Conservation (phyloP, 2,329 filamentous ascomycete genomes). For the Pseudocercospora fijiensis region DNA sequence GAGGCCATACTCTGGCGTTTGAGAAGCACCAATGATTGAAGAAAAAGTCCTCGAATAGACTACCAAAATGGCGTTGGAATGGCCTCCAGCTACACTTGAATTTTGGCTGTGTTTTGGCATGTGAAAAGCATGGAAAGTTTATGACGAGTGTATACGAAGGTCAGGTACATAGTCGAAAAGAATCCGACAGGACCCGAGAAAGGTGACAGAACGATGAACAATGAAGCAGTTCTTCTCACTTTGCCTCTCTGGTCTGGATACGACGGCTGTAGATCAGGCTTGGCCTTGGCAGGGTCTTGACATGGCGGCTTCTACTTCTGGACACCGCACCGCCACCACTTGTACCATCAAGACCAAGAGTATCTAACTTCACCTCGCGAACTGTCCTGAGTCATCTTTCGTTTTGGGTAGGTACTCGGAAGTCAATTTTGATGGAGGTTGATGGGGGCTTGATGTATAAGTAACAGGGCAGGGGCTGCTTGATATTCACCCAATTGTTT, state of each 20-base stretch:
- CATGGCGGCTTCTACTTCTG: conserved; percentile 2
- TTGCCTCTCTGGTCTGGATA: background rate
- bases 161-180: background rate
- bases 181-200: background rate
- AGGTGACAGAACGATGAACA: background rate
- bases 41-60: background rate
- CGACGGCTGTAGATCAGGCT: too few species aligned
- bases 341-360: background rate
- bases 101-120: background rate
- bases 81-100: background rate
- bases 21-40: conserved; percentile 1
- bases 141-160: background rate
- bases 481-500: too few species aligned
- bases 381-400: background rate
- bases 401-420: background rate
- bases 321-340: conserved; percentile 4
- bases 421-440: background rate
- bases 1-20: conserved; percentile 28
- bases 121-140: background rate
- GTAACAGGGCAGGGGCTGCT: too few species aligned
- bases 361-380: background rate
- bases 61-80: background rate
- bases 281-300: background rate
- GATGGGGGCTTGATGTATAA: too few species aligned
- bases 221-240: background rate